Conservation (phyloP, 1,284 basidiomycete species). For the Exobasidium rhododendri region DNA sequence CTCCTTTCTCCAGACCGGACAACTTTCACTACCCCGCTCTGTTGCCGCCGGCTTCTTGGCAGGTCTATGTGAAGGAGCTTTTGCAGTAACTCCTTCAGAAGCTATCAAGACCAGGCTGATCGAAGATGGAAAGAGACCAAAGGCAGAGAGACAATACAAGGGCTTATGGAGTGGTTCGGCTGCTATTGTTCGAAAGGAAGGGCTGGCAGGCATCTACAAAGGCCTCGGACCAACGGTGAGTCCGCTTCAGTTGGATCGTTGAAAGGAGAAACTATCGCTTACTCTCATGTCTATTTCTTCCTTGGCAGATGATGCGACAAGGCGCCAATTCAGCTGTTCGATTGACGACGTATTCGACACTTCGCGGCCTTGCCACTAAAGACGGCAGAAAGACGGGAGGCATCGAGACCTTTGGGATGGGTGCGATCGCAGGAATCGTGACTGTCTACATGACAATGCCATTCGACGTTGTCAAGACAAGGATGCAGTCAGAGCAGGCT, state of each 20-base stretch:
- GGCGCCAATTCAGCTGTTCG: slow-evolving; percentile 92
- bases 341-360: slow-evolving; percentile 85
- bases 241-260: slow-evolving; percentile 25
- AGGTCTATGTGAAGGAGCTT: slow-evolving; percentile 83
- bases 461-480: slow-evolving; percentile 86
- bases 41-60: slow-evolving; percentile 78
- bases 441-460: slow-evolving; percentile 70
- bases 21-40: slow-evolving; percentile 17
- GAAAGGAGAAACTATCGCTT: background rate
- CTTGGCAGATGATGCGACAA: slow-evolving; percentile 74
- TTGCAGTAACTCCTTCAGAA: slow-evolving; percentile 92
- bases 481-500: slow-evolving; percentile 87
- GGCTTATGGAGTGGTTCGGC: slow-evolving; percentile 83
- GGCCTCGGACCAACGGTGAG: slow-evolving; percentile 75
- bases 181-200: slow-evolving; percentile 78
- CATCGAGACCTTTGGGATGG: slow-evolving; percentile 81
- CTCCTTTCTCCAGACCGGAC: slow-evolving; percentile 12
- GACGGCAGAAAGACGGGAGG: slow-evolving; percentile 61
- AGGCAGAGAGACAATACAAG: slow-evolving; percentile 65
- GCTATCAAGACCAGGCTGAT: slow-evolving; percentile 99
- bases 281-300: background rate
- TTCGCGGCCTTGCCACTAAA: slow-evolving; percentile 61
- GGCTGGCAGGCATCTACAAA: slow-evolving; percentile 72
- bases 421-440: slow-evolving; percentile 85
- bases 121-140: slow-evolving; percentile 78